Evolutionary conservation across 2,329 filamentous ascomycete genomes (phyloP), one percentile per base, ranked within the genome.

Genomic region (Xylariaceae sp.): DNA sequence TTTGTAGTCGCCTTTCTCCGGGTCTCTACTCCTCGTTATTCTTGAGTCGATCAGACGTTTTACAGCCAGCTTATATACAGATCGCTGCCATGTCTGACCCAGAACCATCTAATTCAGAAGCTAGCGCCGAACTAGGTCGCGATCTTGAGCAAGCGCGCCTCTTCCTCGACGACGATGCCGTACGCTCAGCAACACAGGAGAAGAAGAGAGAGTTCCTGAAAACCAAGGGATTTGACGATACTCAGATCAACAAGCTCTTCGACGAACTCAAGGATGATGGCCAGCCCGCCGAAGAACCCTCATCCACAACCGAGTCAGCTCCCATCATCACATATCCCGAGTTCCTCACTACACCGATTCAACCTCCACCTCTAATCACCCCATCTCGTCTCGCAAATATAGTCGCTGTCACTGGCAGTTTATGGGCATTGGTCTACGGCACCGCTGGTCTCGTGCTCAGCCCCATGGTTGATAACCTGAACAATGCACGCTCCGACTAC

Each of bases 171-270:
- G 85, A 94, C 49, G 81, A 86, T 6, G 73, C 76, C 17, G 86
- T 95, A 46, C 80, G 77, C 47, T 71, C 84, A 64, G 81, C 85
- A 25, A 74, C 85, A 0, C 74, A 75, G 36, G 84, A 88, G 45
- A 83, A 82, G 66, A 95, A 95, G 69, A 72, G 78, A 17, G 77
- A 79, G 6, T 95, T 95, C 56, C 70, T 96, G 2, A 76, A 83
- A 59, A 80, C 79, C 40, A 96, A 96, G 64, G 88, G 88, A 3
- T 70, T 95, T 6, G 69, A 68, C 3, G 69, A 77, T 4, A 72
- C 76, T 23, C 82, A 92, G 50, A 88, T 95, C 49, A 71, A 87
- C 54, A 70, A 72, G 40, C 71, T 95, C 6, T 67, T 95, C 16
- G 50, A 55, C 42, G 60, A 57, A 41, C 35, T 33, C n/a, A 40